Conservation (phyloP, 1,284 basidiomycete genomes). For the Austroboletus niveus region DNA sequence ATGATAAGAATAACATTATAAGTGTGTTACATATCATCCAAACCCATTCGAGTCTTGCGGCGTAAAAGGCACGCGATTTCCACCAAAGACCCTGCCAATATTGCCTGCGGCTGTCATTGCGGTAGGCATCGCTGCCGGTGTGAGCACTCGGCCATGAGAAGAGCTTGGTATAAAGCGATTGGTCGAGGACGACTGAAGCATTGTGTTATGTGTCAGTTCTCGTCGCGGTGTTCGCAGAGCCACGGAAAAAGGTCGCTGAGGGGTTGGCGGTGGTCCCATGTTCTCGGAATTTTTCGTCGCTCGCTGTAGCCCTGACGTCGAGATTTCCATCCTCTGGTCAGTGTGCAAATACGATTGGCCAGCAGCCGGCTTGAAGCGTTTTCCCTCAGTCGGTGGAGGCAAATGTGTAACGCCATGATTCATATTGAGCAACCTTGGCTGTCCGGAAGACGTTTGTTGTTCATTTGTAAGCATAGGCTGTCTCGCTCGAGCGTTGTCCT, state of each 20-base stretch:
- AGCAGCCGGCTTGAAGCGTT: constrained; percentile 28
- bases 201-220: constrained; percentile 14
- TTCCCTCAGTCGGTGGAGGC: constrained; percentile 20
- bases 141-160: constrained; percentile 17
- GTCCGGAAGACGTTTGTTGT: constrained; percentile 33
- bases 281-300: constrained; percentile 7
- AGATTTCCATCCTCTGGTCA: constrained; percentile 9
- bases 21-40: constrained; percentile 20
- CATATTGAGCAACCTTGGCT: constrained; percentile 8
- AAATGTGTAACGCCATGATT: constrained; percentile 23
- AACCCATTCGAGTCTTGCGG: constrained; percentile 32
- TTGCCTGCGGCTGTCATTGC: constrained; percentile 4
- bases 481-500: constrained; percentile 39
- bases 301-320: constrained; percentile 12
- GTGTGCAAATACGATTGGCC: constrained; percentile 7
- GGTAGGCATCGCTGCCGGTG: background rate
- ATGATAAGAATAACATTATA: background rate
- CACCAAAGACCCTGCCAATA: constrained; percentile 22
- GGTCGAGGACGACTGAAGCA: constrained; percentile 13
- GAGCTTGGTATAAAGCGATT: constrained; percentile 31
- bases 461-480: constrained; percentile 34
- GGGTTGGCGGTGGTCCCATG: constrained; percentile 30
- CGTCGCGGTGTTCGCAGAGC: constrained; percentile 20
- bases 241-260: constrained; percentile 31
- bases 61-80: constrained; percentile 50